A percentile compares a stretch with the other conserved stretches of the same genome.
Evolutionary conservation across 257 asterid genomes (phyloP).

Genomic region (Capsicum baccatum): DNA sequence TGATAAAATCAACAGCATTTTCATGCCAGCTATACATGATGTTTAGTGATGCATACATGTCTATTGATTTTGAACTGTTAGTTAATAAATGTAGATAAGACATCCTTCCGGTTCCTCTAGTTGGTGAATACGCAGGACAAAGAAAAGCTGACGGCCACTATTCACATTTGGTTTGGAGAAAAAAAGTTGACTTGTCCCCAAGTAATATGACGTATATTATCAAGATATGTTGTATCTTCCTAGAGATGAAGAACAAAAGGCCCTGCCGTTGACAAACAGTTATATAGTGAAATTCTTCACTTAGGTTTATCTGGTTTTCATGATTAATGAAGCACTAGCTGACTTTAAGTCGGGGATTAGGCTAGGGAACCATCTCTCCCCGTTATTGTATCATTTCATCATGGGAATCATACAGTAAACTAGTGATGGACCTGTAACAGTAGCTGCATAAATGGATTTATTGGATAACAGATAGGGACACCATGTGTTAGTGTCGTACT

Average conservation of each 20-base stretch:
- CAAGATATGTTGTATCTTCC: background rate
- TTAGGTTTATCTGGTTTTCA: background rate
- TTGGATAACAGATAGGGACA: background rate
- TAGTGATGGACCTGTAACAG: background rate
- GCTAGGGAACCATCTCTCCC: background rate
- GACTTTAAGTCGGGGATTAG: background rate
- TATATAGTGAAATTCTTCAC: background rate
- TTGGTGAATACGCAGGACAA: background rate
- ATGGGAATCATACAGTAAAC: background rate
- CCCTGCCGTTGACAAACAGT: background rate
- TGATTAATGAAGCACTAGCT: background rate
- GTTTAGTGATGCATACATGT: background rate
- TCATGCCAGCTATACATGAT: background rate
- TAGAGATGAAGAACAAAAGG: background rate
- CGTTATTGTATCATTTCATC: background rate
- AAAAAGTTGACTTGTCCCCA: background rate
- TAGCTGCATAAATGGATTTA: slow-evolving; percentile 1
- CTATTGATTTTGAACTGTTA: background rate
- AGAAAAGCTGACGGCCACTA: background rate
- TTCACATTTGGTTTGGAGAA: background rate
- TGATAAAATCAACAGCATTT: background rate
- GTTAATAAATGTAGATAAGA: background rate
- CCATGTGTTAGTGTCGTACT: background rate
- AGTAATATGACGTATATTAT: background rate
- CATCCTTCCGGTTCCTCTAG: background rate